Evolutionary conservation across 2,329 filamentous ascomycete species (phyloP).

Genomic region (Fusarium odoratissimum): DNA sequence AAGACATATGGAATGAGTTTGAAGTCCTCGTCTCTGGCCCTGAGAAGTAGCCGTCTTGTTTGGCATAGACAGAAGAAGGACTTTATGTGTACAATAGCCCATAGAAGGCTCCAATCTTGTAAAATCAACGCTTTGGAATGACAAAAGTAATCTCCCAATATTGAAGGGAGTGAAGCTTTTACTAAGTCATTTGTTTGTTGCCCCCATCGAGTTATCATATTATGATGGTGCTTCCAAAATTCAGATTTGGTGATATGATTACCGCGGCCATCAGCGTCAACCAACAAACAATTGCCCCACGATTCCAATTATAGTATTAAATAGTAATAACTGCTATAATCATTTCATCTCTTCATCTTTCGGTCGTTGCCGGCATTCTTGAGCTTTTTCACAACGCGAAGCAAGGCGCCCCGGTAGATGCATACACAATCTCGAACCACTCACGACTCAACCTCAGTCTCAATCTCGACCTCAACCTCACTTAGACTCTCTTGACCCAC

Average conservation of each 20-base stretch:
- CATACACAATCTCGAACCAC: slow-evolving; percentile 34
- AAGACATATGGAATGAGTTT: neutral
- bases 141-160: neutral
- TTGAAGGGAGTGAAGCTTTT: neutral
- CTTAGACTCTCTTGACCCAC: neutral
- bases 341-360: neutral
- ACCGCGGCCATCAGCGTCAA: neutral
- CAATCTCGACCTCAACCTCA: slow-evolving; percentile 3
- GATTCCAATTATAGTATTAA: neutral
- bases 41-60: slow-evolving; percentile 20
- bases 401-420: slow-evolving; percentile 38
- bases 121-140: slow-evolving; percentile 34
- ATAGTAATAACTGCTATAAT: accelerated
- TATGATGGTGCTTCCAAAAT: neutral
- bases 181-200: neutral
- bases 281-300: neutral
- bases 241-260: neutral
- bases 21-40: neutral
- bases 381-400: neutral
- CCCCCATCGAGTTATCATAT: no score
- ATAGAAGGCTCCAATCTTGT: slow-evolving; percentile 37
- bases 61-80: neutral
- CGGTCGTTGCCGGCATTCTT: neutral
- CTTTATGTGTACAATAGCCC: slow-evolving; percentile 43
- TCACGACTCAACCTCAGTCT: neutral